Percentiles rank a stretch among this genome's conserved stretches.
Conservation (phyloP, 148 eudicot genomes). For the Linanthus parryae region DNA sequence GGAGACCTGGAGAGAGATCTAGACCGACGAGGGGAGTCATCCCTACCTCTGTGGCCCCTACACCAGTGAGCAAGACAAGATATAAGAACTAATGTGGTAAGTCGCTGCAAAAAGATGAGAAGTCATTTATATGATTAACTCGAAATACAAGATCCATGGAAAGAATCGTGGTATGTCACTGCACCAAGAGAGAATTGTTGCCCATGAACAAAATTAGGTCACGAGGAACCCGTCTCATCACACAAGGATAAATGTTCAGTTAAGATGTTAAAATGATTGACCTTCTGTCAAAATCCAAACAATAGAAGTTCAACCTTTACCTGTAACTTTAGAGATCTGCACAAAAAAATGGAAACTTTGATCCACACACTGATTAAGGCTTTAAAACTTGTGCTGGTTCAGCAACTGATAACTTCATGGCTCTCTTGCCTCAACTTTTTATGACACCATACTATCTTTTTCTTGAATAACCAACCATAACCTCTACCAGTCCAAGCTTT, state of each 20-base stretch:
- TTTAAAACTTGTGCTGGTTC: slow-evolving; percentile 45
- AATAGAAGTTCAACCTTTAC: slow-evolving; percentile 56
- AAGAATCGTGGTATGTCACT: not conserved
- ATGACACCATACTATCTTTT: slow-evolving; percentile 53
- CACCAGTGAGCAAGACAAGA: slow-evolving; percentile 11
- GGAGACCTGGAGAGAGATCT: slow-evolving; percentile 44
- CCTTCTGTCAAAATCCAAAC: slow-evolving; percentile 20
- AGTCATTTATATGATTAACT: slow-evolving; percentile 3
- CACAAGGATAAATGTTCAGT: no score
- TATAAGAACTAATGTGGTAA: not conserved
- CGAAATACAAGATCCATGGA: not conserved
- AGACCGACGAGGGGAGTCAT: slow-evolving; percentile 24
- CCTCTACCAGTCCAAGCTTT: slow-evolving; percentile 48
- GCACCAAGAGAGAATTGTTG: slow-evolving; percentile 4
- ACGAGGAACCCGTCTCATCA: not conserved
- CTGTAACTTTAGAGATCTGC: slow-evolving; percentile 56
- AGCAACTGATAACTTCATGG: slow-evolving; percentile 53
- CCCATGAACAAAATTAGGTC: not conserved
- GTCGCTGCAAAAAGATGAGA: not conserved
- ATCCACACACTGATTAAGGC: slow-evolving; percentile 39
- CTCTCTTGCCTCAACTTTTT: slow-evolving; percentile 50
- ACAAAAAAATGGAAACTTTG: slow-evolving; percentile 56
- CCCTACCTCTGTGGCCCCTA: slow-evolving; percentile 26
- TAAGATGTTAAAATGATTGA: not conserved
- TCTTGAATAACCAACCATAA: slow-evolving; percentile 43